These are phyloP conservation scores for Escovopsis weberi DNA, from an alignment of 2,329 filamentous ascomycete genomes.

Conservation along the genomic window DNA sequence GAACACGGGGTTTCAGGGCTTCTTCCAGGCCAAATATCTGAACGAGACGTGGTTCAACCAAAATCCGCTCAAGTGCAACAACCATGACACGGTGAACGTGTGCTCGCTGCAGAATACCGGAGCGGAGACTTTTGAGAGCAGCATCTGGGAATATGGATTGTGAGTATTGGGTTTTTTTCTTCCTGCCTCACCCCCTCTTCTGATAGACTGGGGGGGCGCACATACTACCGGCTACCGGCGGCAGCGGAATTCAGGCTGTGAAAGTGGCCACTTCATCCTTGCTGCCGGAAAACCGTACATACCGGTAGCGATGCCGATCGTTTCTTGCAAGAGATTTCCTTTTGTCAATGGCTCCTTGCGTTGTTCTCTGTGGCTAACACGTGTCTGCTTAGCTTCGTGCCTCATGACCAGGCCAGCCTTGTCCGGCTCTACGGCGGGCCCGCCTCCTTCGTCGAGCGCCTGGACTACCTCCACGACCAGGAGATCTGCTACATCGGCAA, in stretches of 20 bases:
- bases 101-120: constrained; percentile 48
- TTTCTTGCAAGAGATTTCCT: background rate
- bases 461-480: constrained; percentile 50
- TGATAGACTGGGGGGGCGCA: background rate
- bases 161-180: constrained; percentile 16
- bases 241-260: too few relatives aligned
- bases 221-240: background rate
- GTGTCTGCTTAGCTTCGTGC: constrained; percentile 27
- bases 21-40: constrained; percentile 52
- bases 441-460: constrained; percentile 38
- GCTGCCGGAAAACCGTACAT: too few relatives aligned
- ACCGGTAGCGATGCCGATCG: too few relatives aligned
- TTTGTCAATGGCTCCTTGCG: background rate
- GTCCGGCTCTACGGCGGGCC: constrained; percentile 47
- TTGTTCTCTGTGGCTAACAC: too few relatives aligned
- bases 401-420: constrained; percentile 37
- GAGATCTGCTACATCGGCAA: constrained; percentile 54
- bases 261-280: too few relatives aligned
- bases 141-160: constrained; percentile 61
- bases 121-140: constrained; percentile 58
- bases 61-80: constrained; percentile 49
- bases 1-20: constrained; percentile 53
- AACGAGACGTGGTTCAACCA: constrained; percentile 57
- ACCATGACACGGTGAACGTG: constrained; percentile 35
- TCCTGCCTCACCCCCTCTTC: too few relatives aligned